These are phyloP conservation scores for Xylaria flabelliformis DNA, from an alignment of 495 filamentous ascomycete genomes.

Conservation along the genomic window DNA sequence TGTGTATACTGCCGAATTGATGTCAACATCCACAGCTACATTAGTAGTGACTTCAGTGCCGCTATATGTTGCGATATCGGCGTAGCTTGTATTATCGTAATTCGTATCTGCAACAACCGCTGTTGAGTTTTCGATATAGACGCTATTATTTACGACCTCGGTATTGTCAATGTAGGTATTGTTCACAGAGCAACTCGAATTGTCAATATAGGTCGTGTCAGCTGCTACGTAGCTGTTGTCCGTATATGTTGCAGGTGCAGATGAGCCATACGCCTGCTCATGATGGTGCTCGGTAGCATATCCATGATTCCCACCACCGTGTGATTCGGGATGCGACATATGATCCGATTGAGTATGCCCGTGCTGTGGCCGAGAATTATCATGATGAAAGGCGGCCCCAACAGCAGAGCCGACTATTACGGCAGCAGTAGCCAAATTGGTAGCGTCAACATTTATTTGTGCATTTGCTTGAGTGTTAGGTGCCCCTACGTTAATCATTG, in stretches of 20 bases:
- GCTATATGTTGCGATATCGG: conserved; percentile 13
- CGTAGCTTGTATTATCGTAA: conserved; percentile 24
- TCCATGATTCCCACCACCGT: conserved; percentile 16
- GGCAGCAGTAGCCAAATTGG: conserved; percentile 1
- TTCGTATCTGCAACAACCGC: conserved; percentile 18
- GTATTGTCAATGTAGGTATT: conserved; percentile 16
- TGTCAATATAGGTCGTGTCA: conserved; percentile 25
- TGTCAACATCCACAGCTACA: conserved; percentile 17
- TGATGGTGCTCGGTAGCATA: conserved; percentile 27
- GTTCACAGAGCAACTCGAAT: conserved; percentile 21
- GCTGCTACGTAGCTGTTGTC: conserved; percentile 25
- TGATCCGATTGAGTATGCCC: conserved; percentile 19
- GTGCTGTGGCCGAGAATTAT: conserved; percentile 22
- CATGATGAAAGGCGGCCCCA: conserved; percentile 16
- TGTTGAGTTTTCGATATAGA: conserved; percentile 20
- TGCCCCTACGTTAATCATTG: not conserved
- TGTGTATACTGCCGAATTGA: conserved; percentile 25
- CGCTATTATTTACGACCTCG: conserved; percentile 19
- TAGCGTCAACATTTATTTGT: conserved; percentile 1
- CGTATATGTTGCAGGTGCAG: conserved; percentile 12
- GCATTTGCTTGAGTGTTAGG: not conserved
- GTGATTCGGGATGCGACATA: conserved; percentile 16
- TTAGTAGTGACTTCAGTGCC: conserved; percentile 11
- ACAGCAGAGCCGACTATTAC: conserved; percentile 18
- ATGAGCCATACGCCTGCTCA: conserved; percentile 23